Percentiles rank a stretch among this genome's conserved stretches.
Evolutionary conservation across 2,329 filamentous ascomycete genomes (phyloP).

Genomic region (Shiraia sp.): DNA sequence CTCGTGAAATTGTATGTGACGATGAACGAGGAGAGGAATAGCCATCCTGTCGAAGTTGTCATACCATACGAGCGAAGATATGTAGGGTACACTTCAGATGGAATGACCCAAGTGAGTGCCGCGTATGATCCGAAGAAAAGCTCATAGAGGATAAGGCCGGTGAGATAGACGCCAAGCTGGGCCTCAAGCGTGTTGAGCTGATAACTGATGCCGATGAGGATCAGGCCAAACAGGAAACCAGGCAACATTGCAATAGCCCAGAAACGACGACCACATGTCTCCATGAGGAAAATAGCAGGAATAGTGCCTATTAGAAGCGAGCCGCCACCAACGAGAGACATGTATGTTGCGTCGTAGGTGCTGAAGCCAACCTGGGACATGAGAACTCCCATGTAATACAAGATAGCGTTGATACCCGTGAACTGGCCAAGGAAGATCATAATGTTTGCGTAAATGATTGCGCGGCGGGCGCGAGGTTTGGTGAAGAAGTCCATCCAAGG

Average conservation of each 20-base stretch:
- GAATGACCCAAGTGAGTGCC: slow-evolving; percentile 47
- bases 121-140: slow-evolving; percentile 45
- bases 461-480: slow-evolving; percentile 62
- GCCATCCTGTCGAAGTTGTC: slow-evolving; percentile 68
- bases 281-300: slow-evolving; percentile 71
- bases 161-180: slow-evolving; percentile 63
- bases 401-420: slow-evolving; percentile 70
- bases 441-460: slow-evolving; percentile 67
- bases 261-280: slow-evolving; percentile 72
- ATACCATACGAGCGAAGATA: slow-evolving; percentile 75
- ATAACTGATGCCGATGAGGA: slow-evolving; percentile 69
- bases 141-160: slow-evolving; percentile 60
- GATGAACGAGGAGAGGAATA: slow-evolving; percentile 73
- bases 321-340: slow-evolving; percentile 71
- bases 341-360: slow-evolving; percentile 66
- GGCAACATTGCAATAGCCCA: slow-evolving; percentile 75
- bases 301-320: slow-evolving; percentile 69
- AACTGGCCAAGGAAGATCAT: slow-evolving; percentile 76
- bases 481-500: slow-evolving; percentile 77
- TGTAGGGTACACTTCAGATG: slow-evolving; percentile 72
- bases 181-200: slow-evolving; percentile 56
- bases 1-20: slow-evolving; percentile 75
- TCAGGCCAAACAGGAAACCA: slow-evolving; percentile 70
- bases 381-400: slow-evolving; percentile 73
- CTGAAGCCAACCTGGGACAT: slow-evolving; percentile 72